Conservation (phyloP, 768 basidiomycete genomes). For the Pleurotus platypus region DNA sequence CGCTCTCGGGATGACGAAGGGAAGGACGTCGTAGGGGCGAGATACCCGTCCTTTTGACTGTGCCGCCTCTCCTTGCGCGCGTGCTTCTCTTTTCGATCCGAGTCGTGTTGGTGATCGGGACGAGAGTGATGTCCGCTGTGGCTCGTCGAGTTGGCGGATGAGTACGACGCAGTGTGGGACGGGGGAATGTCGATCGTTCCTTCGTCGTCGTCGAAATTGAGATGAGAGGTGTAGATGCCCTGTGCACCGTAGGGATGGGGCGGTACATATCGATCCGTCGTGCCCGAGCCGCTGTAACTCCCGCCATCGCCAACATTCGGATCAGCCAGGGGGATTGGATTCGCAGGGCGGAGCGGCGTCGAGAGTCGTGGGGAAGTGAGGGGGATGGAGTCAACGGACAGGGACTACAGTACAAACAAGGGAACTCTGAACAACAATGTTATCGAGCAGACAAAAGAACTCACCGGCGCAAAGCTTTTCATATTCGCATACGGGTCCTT, state of each 20-base stretch:
- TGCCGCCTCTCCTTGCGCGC: background rate
- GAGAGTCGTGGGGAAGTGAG: background rate
- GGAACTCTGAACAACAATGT: background rate
- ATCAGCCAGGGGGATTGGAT: no score
- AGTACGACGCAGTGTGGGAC: background rate
- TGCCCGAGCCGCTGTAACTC: background rate
- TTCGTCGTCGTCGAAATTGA: constrained; percentile 3
- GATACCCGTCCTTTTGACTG: background rate
- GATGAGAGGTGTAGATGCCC: background rate
- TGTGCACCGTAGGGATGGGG: background rate
- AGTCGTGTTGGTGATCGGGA: background rate
- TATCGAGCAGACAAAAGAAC: background rate
- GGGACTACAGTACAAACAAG: background rate
- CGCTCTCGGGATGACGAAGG: background rate
- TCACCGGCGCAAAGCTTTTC: constrained; percentile 4
- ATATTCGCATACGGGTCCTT: constrained; percentile 1
- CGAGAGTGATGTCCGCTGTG: background rate
- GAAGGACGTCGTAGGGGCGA: background rate
- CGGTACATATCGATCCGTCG: background rate
- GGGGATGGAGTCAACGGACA: constrained; percentile 5
- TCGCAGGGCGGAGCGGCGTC: background rate
- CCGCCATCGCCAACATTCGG: no score
- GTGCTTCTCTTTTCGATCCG: background rate
- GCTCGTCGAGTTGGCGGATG: background rate
- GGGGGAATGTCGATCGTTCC: background rate